Base-by-base conservation (phyloP, 768 basidiomycete species). In the Termitomyces eurrhizus region DNA sequence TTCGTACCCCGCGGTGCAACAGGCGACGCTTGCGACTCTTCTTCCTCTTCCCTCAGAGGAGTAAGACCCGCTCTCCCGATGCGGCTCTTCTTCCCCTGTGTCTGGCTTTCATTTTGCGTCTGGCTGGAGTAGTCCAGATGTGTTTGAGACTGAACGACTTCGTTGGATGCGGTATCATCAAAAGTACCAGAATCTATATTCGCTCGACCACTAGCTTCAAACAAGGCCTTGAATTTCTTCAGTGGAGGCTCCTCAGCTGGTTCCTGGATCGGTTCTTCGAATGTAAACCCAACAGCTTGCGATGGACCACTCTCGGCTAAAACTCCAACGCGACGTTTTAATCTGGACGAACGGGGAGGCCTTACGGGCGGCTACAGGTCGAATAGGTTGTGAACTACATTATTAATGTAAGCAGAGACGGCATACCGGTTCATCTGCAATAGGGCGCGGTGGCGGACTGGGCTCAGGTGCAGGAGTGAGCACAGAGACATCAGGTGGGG, bases 211-310 rank as follows among this genome's bases (percentile, higher is more conserved):
- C 77, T 86, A 9, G 84, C 82, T 18, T 90, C 89, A 62, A 89
- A 90, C 12, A 90, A 75, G 0, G 84, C 83, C 65, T 84, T 87
- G 75, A 86, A 89, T 70, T 84, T 88, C 68, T 90, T 90, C 32
- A 83, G 69, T 2, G 86, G 82, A 0, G 86, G 89, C 62, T 86
- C 85, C 59, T 67, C 70, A 18, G 11, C 29, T 7, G 16, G 7
- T 56, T 45, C 37, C 24, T 3, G 8, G 0, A 68, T 57, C 4
- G 72, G 68, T 44, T 73, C 71, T 18, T 70, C 68, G 9, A 72
- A 58, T 6, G 67, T 54, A 18, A 63, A 62, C 7, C 63, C 63
- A 46, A 58, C 7, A 32, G 68, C 67, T 18, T 56, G 61, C 3
- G 71, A 65, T 16, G 62, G 69, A 3, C 65, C 57, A 18, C 57